Percentiles rank a stretch among this genome's conserved stretches.
Evolutionary conservation across 192 early-diverging fungal species (phyloP).

Genomic region (Mortierella hygrophila): DNA sequence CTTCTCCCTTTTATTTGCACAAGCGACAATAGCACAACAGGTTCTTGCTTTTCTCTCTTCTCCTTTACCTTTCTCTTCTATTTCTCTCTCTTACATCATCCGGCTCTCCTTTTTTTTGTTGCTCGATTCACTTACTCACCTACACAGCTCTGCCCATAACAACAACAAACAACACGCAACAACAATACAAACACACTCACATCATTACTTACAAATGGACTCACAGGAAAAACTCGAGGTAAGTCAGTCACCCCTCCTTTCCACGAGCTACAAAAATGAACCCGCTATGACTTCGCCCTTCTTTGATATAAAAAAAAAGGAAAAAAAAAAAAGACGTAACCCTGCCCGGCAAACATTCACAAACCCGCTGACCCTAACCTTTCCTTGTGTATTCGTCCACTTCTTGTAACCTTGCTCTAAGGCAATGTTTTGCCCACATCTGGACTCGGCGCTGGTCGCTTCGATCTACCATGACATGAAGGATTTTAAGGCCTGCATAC

Average conservation of each 20-base stretch:
- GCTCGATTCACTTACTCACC: neutral
- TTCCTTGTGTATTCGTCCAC: neutral
- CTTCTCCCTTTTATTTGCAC: neutral
- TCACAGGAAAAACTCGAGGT: slow-evolving; percentile 54
- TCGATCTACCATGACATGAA: slow-evolving; percentile 43
- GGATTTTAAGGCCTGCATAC: slow-evolving; percentile 40
- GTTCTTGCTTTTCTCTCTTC: neutral
- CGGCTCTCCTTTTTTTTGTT: neutral
- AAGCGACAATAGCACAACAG: neutral
- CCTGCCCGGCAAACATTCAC: neutral
- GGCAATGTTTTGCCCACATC: slow-evolving; percentile 55
- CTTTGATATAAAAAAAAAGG: too few relatives aligned
- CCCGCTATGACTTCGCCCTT: neutral
- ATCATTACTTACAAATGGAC: slow-evolving; percentile 24
- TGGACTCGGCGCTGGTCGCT: slow-evolving; percentile 52
- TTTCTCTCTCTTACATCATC: neutral
- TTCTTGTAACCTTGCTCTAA: neutral
- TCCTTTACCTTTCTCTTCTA: neutral
- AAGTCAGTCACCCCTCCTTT: neutral
- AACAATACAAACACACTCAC: neutral
- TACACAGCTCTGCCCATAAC: neutral
- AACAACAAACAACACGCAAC: too few relatives aligned
- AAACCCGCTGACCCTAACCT: neutral
- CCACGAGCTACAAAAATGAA: neutral
- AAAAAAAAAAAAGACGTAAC: too few relatives aligned